Conservation (phyloP, 1,284 basidiomycete genomes). For the Earliella scabrosa region DNA sequence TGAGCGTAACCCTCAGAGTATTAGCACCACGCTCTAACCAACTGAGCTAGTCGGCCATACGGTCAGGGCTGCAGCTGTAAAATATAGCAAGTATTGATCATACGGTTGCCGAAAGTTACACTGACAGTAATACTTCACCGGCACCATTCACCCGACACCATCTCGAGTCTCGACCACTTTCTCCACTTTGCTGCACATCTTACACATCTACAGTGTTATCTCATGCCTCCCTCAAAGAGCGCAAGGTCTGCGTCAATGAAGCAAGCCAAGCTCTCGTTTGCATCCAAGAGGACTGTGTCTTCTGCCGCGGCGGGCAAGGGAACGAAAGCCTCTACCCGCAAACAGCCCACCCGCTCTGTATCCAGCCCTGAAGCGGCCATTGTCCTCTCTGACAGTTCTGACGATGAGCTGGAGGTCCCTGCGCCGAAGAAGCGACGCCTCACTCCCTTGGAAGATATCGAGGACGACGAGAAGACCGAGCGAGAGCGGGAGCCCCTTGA, state of each 20-base stretch:
- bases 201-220: not conserved
- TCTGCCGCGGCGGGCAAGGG: constrained; percentile 8
- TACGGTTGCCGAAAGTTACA: no score
- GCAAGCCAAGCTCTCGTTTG: constrained; percentile 21
- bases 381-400: constrained; percentile 12
- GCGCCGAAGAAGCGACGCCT: constrained; percentile 15
- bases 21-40: constrained; percentile 21
- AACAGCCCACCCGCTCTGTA: constrained; percentile 5
- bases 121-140: not conserved
- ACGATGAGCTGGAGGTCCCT: constrained; percentile 8
- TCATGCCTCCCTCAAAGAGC: no score
- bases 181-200: constrained; percentile 1
- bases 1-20: no score
- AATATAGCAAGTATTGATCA: no score
- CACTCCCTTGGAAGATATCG: not conserved
- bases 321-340: not conserved
- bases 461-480: constrained; percentile 13
- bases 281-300: constrained; percentile 21
- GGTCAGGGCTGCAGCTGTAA: no score
- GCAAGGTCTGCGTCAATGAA: no score
- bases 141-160: not conserved
- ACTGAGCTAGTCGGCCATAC: constrained; percentile 15
- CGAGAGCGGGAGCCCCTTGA: constrained; percentile 33
- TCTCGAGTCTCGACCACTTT: not conserved
- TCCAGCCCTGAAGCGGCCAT: constrained; percentile 13